phyloP scores from a whole-genome alignment of 306 rosid genomes.

The Cucumis melo region DNA sequence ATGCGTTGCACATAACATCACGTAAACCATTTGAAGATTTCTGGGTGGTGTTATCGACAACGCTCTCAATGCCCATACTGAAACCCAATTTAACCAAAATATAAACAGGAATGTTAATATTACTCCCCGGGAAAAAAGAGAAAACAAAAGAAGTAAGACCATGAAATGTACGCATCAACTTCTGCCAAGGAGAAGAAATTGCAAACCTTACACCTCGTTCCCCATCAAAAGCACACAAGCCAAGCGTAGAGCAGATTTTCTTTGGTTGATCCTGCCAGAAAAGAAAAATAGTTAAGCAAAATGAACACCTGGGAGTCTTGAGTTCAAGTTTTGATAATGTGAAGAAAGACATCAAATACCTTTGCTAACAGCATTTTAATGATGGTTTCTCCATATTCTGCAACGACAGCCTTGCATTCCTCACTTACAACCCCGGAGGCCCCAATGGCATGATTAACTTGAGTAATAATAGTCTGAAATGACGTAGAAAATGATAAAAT shows the following conservation, averaged over 20 bases:
- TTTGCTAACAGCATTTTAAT: slow-evolving; percentile 35
- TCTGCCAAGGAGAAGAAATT: background rate
- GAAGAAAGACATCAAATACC: slow-evolving; percentile 16
- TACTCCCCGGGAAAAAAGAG: background rate
- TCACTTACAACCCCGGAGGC: slow-evolving; percentile 54
- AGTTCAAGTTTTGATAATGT: background rate
- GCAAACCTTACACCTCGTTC: slow-evolving; percentile 38
- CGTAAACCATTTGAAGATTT: slow-evolving; percentile 15
- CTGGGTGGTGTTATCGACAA: slow-evolving; percentile 25
- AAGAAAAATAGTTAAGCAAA: background rate
- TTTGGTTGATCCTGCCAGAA: slow-evolving; percentile 36
- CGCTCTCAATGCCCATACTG: slow-evolving; percentile 20
- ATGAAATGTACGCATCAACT: background rate
- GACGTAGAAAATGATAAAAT: background rate
- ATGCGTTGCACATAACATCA: slow-evolving; percentile 32
- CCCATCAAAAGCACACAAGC: slow-evolving; percentile 55
- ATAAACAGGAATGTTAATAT: background rate
- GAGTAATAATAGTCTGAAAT: slow-evolving; percentile 39
- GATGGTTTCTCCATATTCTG: slow-evolving; percentile 52
- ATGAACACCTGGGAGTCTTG: background rate
- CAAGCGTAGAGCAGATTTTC: slow-evolving; percentile 52
- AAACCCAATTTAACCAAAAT: background rate
- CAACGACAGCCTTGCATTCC: slow-evolving; percentile 54
- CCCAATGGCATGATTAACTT: slow-evolving; percentile 67
- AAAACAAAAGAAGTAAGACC: background rate